phyloP scores from a whole-genome alignment of 306 rosid species.

The Cicer bijugum region DNA sequence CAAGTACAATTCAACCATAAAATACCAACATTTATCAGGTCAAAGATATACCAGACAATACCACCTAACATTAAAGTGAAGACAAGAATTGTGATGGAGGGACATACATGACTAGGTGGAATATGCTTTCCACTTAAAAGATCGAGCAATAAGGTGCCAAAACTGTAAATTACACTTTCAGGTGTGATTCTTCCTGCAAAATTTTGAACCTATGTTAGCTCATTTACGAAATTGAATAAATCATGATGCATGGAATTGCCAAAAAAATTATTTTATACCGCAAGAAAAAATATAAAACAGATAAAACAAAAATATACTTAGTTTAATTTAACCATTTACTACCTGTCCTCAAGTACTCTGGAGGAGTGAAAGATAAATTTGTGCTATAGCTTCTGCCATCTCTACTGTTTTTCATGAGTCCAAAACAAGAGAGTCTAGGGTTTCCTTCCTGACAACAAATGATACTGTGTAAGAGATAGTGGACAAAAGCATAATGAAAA shows the following conservation, averaged over 20 bases:
- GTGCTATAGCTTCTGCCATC: constrained; percentile 98
- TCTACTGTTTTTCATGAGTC: constrained; percentile 98
- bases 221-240: constrained; percentile 30
- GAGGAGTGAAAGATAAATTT: constrained; percentile 98
- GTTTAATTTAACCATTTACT: constrained; percentile 8
- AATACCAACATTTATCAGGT: constrained; percentile 16
- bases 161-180: constrained; percentile 90
- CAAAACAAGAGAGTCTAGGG: constrained; percentile 97
- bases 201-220: constrained; percentile 38
- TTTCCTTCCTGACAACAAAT: constrained; percentile 71
- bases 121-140: constrained; percentile 95
- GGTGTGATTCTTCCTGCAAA: constrained; percentile 80
- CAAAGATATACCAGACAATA: constrained; percentile 37
- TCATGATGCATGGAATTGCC: constrained; percentile 12
- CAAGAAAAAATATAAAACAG: neutral
- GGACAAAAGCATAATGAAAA: constrained; percentile 33
- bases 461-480: constrained; percentile 36
- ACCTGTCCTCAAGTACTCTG: constrained; percentile 98
- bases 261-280: neutral
- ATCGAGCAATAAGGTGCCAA: constrained; percentile 90
- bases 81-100: constrained; percentile 34
- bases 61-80: constrained; percentile 39
- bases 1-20: neutral
- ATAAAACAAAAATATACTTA: neutral
- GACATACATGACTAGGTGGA: constrained; percentile 84